Evolutionary conservation across 208 protist genomes (phyloP).

Genomic region (Willaertia magna): DNA sequence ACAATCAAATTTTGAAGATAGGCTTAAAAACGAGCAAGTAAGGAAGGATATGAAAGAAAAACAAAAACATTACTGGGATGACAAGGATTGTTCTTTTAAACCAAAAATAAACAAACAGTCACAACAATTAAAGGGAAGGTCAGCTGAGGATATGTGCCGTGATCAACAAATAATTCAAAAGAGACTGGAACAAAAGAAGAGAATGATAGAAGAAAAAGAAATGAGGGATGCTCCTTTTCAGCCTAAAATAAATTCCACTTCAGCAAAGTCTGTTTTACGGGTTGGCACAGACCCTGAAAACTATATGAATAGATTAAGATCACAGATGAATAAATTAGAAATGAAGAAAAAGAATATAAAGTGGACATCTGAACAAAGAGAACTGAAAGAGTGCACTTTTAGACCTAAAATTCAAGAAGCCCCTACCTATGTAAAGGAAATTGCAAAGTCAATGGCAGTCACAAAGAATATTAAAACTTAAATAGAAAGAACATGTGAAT

Average conservation of each 20-base stretch:
- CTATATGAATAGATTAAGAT: neutral
- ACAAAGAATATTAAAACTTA: too few species aligned
- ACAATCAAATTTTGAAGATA: neutral
- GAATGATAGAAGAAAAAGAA: neutral
- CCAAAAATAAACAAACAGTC: neutral
- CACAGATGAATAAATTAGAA: neutral
- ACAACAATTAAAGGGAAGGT: neutral
- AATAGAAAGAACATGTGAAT: too few species aligned
- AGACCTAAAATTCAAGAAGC: neutral
- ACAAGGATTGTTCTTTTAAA: neutral
- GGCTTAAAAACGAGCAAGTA: neutral
- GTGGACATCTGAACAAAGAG: neutral
- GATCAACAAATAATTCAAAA: neutral
- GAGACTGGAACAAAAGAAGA: neutral
- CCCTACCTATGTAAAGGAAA: neutral
- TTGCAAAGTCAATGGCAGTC: too few species aligned
- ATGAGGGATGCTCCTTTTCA: neutral
- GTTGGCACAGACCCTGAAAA: neutral
- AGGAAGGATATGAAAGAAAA: neutral
- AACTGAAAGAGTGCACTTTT: neutral
- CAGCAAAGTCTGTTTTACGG: neutral
- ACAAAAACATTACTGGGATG: neutral
- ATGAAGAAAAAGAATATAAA: neutral
- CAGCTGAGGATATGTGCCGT: neutral
- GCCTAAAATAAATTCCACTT: neutral